These are phyloP conservation scores for Brassica rapa DNA, from an alignment of 345 rosid genomes.

Conservation along the genomic window DNA sequence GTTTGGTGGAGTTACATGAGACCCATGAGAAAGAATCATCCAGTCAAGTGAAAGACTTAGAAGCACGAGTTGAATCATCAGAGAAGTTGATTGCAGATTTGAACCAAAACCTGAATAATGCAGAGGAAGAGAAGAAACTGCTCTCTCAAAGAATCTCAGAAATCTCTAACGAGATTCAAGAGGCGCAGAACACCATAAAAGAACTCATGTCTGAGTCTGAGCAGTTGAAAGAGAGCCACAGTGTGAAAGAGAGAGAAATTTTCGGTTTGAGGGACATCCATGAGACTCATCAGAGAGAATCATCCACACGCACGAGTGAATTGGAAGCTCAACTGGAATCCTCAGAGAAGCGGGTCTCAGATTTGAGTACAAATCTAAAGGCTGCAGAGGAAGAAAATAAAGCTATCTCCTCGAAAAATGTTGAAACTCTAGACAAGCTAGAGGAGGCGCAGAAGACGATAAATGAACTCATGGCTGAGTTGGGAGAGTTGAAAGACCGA, in stretches of 20 bases:
- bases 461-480: conserved; percentile 47
- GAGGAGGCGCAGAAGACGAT: conserved; percentile 46
- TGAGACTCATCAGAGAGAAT: conserved; percentile 55
- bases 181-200: conserved; percentile 48
- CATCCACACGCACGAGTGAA: conserved; percentile 43
- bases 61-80: conserved; percentile 53
- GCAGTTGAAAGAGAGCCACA: conserved; percentile 47
- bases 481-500: conserved; percentile 47
- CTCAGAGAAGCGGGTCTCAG: conserved; percentile 52
- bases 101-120: conserved; percentile 43
- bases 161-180: conserved; percentile 52
- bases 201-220: conserved; percentile 49
- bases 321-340: conserved; percentile 49
- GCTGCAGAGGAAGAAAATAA: conserved; percentile 56
- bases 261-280: conserved; percentile 47
- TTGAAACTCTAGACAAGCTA: conserved; percentile 51
- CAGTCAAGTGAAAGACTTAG: conserved; percentile 33
- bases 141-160: conserved; percentile 53
- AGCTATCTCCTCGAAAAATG: conserved; percentile 51
- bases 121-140: conserved; percentile 57
- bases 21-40: conserved; percentile 53
- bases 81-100: conserved; percentile 53
- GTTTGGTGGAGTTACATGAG: conserved; percentile 52
- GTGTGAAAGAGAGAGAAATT: conserved; percentile 59
- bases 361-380: conserved; percentile 47